Evolutionary conservation across 768 basidiomycete species (phyloP), one percentile per base, ranked within the genome.

Genomic region (Cystoderma amianthinum): DNA sequence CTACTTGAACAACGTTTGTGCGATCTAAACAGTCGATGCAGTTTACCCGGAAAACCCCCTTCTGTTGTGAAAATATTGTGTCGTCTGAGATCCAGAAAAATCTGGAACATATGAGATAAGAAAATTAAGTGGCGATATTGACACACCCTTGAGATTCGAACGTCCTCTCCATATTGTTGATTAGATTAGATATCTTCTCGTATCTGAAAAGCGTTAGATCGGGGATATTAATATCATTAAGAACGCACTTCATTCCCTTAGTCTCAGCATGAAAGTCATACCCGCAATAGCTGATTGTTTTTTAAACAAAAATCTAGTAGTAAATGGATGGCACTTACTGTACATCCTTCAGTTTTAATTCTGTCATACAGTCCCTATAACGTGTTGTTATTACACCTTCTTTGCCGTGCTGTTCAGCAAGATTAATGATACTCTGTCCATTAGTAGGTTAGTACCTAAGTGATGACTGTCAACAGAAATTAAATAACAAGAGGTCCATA

Each of bases 261-360:
- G 92, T 95, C 59, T 96, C 91, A 2, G 68, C 74, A 61, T 97
- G 95, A 59, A 97, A 98, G 58, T 97, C 95, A 54, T 93, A 97
- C 54, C 81, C 84, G 46, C 68, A 64, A 51, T 90, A 91, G 47
- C 85, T 89, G 48, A 13, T 16, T n/a, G 25, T 36, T 23, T 13
- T 5, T n/a, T 15, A 45, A 33, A 46, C 43, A 36, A 41, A 21
- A 42, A 22, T 32, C 39, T 11, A 40, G 11, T 25, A 32, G 6
- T 15, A 17, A 22, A 30, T 20, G 34, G 18, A 24, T 32, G 5
- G 39, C 12, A 57, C 78, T 33, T 53, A 86, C 85, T 64, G 66
- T 15, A 76, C 71, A 50, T 83, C 75, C 33, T 75, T 71, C 44
- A 62, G 61, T 36, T 65, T 63, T 36, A 82, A 57, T 53, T 78